These are phyloP conservation scores for Chlorophyllum brunneum DNA, from an alignment of 768 basidiomycete species.

Conservation along the genomic window DNA sequence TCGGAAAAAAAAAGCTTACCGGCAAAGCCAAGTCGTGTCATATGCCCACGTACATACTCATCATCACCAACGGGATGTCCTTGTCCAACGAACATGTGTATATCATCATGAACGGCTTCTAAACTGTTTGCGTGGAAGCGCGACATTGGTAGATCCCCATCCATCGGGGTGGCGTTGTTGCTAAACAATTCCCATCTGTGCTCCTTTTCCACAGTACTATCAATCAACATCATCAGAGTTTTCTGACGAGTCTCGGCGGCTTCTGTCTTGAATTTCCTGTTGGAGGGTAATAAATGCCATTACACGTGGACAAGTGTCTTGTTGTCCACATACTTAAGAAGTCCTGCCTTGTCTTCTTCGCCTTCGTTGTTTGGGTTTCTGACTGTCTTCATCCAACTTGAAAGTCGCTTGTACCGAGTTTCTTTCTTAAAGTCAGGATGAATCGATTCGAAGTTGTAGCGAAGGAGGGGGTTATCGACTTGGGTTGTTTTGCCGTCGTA, in stretches of 20 bases:
- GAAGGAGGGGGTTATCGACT: constrained; percentile 31
- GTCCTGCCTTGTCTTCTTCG: constrained; percentile 24
- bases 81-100: constrained; percentile 42
- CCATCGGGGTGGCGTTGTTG: no score
- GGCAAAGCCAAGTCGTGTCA: constrained; percentile 34
- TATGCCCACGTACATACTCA: no score
- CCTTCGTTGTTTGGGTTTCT: constrained; percentile 23
- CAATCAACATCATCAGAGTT: constrained; percentile 36
- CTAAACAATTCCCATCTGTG: constrained; percentile 42
- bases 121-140: constrained; percentile 42
- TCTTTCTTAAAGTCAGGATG: constrained; percentile 22
- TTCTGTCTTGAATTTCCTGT: constrained; percentile 20
- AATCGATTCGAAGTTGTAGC: constrained; percentile 31
- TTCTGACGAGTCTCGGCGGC: constrained; percentile 25
- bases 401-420: constrained; percentile 18
- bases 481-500: constrained; percentile 24
- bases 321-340: no score
- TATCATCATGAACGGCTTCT: constrained; percentile 45
- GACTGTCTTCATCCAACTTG: constrained; percentile 25
- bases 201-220: no score
- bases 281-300: no score
- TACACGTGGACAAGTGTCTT: no score
- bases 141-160: constrained; percentile 30
- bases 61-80: no score
- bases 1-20: constrained; percentile 28